Base-by-base conservation (phyloP, 2,329 filamentous ascomycete species). In the Trichoderma endophyticum region DNA sequence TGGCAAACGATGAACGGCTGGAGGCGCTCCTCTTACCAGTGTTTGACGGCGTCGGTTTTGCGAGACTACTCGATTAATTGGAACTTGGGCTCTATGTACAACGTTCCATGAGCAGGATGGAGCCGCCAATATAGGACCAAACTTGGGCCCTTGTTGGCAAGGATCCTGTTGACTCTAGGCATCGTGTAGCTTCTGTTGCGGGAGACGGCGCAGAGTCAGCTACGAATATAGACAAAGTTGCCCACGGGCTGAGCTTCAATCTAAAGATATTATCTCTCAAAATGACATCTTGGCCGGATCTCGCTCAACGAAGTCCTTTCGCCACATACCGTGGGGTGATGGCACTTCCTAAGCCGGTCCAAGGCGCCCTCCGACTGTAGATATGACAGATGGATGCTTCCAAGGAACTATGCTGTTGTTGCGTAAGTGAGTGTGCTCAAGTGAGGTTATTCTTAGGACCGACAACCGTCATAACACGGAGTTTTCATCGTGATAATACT, bases 11-110 rank as follows among this genome's bases (percentile, higher is more conserved):
- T 61, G 72, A 74, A 36, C 75, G 82, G 60, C 72, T 83, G 6
- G 81, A 83, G 61, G 73, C 77, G 0, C 80, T 81, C 59, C n/a
- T 83, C 69, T 67, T 82, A 72, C 81, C 81, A 15, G 76, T 83
- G 6, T 83, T 78, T 74, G 81, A 83, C 48, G 82, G 81, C 0
- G 71, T 83, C 21, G 75, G 76, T 14, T 71, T 82, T 72, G 78
- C 78, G 4, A 77, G 80, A 60, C 74, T 83, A 21, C 61, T 79
- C 1, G 78, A 81, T 61, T 82, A 28, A 64, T 21, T 54, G 34
- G 8, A 15, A 21, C 2, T 21, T 24, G 14, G 14, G 28, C 21
- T 11, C 28, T 54, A 43, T 43, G 39, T n/a, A 28, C 61, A 30
- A 26, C 6, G 11, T 57, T 4, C n/a, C 24, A 7, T 18, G 28